These are phyloP conservation scores for Malassezia sp. DNA, from an alignment of 1,284 basidiomycete genomes.

Conservation along the genomic window DNA sequence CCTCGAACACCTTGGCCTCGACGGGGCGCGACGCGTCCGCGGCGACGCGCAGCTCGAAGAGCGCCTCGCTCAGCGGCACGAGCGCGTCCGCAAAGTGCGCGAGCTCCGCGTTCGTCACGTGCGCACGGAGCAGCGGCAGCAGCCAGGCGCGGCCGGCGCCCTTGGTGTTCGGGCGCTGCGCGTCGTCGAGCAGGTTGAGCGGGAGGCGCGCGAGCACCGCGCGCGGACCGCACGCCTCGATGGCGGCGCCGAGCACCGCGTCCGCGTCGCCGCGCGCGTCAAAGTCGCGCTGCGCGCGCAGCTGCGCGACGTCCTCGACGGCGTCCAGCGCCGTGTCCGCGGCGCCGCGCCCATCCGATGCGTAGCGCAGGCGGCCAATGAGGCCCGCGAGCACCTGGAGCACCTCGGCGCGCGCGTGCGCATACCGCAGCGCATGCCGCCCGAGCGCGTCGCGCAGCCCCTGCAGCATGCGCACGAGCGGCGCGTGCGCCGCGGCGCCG, in stretches of 20 bases:
- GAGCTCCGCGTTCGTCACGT: conserved; percentile 65
- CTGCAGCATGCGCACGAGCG: conserved; percentile 26
- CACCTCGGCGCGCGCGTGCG: conserved; percentile 33
- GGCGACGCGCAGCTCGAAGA: conserved; percentile 58
- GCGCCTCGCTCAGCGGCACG: conserved; percentile 79
- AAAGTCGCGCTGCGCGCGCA: conserved; percentile 69
- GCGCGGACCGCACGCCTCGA: conserved; percentile 75
- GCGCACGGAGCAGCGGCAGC: conserved; percentile 73
- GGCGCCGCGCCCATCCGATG: conserved; percentile 12
- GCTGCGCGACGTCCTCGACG: conserved; percentile 63
- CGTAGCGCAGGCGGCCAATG: conserved; percentile 30
- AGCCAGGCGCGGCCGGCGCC: conserved; percentile 72
- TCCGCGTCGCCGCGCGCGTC: conserved; percentile 85
- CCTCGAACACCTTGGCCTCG: conserved; percentile 87
- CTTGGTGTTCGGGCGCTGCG: conserved; percentile 11
- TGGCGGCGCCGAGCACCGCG: conserved; percentile 64
- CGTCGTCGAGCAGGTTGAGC: conserved; percentile 57
- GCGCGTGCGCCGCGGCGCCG: conserved; percentile 17
- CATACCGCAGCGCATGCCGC: conserved; percentile 34
- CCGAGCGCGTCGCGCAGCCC: conserved; percentile 36
- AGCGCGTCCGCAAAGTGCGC: conserved; percentile 78
- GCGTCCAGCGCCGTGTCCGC: conserved; percentile 61
- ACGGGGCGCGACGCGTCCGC: conserved; percentile 55
- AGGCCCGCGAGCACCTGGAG: conserved; percentile 34
- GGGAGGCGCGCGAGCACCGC: conserved; percentile 66